These are phyloP conservation scores for Aspergillus awamori DNA, from an alignment of 2,329 filamentous ascomycete genomes.

Conservation along the genomic window DNA sequence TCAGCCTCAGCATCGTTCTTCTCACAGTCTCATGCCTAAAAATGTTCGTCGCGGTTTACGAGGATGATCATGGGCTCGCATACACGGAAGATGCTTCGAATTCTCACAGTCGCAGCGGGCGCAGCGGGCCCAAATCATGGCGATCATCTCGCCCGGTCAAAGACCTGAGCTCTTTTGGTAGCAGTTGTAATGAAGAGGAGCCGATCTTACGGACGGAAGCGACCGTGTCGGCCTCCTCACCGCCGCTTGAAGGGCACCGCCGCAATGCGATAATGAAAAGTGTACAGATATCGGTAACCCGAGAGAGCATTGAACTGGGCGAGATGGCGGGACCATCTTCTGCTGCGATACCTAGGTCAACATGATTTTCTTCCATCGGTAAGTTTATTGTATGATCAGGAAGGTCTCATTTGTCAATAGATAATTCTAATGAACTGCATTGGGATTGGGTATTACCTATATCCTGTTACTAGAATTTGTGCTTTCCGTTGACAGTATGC, in stretches of 20 bases:
- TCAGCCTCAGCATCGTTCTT: constrained; percentile 47
- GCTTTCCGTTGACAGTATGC: too few species aligned
- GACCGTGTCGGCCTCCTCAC: not conserved
- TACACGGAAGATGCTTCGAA: constrained; percentile 26
- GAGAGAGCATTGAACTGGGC: constrained; percentile 10
- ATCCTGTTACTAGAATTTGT: too few species aligned
- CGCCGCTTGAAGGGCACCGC: not conserved
- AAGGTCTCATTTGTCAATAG: not conserved
- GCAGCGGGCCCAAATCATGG: not conserved
- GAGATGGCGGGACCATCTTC: not conserved
- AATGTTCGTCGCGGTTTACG: constrained; percentile 46
- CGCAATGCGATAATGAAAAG: constrained; percentile 15
- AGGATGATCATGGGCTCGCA: constrained; percentile 29
- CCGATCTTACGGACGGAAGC: constrained; percentile 4
- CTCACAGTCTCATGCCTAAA: constrained; percentile 49
- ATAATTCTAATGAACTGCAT: too few species aligned
- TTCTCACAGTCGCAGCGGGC: constrained; percentile 7
- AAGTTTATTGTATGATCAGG: not conserved
- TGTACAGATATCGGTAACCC: constrained; percentile 20
- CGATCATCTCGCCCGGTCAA: not conserved
- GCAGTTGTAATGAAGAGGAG: not conserved
- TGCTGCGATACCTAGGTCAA: not conserved
- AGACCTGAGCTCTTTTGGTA: not conserved
- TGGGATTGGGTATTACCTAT: too few species aligned
- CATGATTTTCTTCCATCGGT: not conserved